phyloP scores from a whole-genome alignment of 768 basidiomycete species.

The Rhodotorula graminis region DNA sequence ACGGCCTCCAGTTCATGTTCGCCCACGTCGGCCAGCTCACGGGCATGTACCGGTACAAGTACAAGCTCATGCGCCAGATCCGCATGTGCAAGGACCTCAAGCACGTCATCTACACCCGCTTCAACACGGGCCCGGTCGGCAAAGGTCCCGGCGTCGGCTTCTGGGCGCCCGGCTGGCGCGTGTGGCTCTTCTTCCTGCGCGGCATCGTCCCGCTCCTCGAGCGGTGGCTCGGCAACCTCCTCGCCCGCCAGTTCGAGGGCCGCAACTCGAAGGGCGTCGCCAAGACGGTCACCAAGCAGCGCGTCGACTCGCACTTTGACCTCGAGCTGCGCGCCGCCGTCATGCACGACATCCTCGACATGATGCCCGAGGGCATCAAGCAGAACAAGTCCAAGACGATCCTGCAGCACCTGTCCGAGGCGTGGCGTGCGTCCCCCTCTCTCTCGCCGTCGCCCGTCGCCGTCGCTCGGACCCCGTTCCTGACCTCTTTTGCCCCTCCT shows the following conservation, averaged over 20 bases:
- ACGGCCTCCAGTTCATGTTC: constrained; percentile 96
- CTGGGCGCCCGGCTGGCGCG: constrained; percentile 99
- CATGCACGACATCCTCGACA: constrained; percentile 99
- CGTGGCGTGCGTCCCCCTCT: constrained; percentile 69
- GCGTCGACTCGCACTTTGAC: constrained; percentile 98
- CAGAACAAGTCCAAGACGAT: constrained; percentile 99
- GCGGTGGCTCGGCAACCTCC: constrained; percentile 93
- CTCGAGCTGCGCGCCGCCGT: constrained; percentile 94
- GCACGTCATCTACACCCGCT: constrained; percentile 95
- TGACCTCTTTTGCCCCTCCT: neutral
- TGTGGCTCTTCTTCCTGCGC: constrained; percentile 99
- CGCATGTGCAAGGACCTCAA: constrained; percentile 99
- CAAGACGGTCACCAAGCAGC: constrained; percentile 97
- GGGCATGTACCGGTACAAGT: constrained; percentile 99
- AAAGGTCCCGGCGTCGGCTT: constrained; percentile 99
- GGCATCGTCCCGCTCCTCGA: constrained; percentile 97
- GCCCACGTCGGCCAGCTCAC: constrained; percentile 95
- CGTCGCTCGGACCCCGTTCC: neutral
- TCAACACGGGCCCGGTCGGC: constrained; percentile 99
- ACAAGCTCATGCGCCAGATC: constrained; percentile 99
- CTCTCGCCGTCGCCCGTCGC: neutral
- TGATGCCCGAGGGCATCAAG: constrained; percentile 99
- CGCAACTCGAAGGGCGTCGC: constrained; percentile 71
- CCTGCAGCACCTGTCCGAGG: constrained; percentile 93
- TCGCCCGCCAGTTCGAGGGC: constrained; percentile 97